phyloP scores from a whole-genome alignment of 306 rosid genomes.

The Fragaria vesca region DNA sequence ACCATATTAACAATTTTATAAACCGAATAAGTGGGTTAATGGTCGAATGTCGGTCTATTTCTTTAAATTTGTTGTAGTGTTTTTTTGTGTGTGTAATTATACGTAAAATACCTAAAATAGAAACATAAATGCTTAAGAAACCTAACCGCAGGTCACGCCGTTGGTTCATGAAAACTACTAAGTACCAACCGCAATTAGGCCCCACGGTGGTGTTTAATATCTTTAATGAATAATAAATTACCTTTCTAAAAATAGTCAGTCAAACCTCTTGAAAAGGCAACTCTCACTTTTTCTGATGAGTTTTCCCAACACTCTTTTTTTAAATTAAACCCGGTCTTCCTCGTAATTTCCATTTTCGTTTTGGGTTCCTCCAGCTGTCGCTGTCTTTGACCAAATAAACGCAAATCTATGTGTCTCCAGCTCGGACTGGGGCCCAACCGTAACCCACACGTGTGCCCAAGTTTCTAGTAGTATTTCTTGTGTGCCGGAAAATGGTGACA shows the following conservation, averaged over 20 bases:
- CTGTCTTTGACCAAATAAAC: constrained; percentile 16
- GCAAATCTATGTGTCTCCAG: constrained; percentile 17
- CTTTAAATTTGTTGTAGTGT: too few species aligned
- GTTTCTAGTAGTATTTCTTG: neutral
- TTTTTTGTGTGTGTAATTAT: too few species aligned
- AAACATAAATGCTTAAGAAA: too few species aligned
- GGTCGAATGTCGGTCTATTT: too few species aligned
- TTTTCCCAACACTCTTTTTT: neutral
- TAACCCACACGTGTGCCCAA: constrained; percentile 15
- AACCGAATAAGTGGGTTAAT: too few species aligned
- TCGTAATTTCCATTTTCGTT: neutral
- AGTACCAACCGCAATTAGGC: neutral
- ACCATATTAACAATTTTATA: too few species aligned
- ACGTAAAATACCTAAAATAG: too few species aligned
- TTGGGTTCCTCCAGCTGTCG: constrained; percentile 4
- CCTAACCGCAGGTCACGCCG: too few species aligned
- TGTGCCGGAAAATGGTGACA: neutral
- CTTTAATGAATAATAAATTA: neutral
- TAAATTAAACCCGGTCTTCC: neutral
- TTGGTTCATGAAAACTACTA: neutral
- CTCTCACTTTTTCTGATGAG: constrained; percentile 1
- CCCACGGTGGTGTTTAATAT: neutral
- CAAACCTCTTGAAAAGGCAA: constrained; percentile 18
- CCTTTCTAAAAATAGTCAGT: neutral
- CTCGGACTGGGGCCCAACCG: constrained; percentile 15